A percentile compares a stretch with the other conserved stretches of the same genome.
These are phyloP conservation scores for Tulasnella sp. DNA, from an alignment of 768 basidiomycete species.

Conservation along the genomic window DNA sequence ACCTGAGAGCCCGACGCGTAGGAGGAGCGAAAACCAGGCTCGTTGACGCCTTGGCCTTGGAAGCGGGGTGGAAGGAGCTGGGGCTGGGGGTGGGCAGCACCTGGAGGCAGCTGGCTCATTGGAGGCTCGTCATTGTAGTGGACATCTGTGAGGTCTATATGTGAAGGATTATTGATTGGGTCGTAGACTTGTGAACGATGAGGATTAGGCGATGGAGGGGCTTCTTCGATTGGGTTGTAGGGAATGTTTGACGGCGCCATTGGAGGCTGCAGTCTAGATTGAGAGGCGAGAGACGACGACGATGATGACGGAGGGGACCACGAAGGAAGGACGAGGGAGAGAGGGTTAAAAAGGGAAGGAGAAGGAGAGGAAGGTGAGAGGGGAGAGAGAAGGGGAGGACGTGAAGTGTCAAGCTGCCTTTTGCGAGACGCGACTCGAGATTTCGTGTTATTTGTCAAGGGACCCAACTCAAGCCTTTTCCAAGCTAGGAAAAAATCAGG, in stretches of 20 bases:
- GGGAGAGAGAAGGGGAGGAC: neutral
- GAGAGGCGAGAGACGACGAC: neutral
- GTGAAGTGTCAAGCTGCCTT: neutral
- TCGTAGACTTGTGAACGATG: neutral
- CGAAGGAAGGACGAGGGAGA: neutral
- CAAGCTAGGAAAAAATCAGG: no score
- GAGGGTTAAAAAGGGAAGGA: neutral
- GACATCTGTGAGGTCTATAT: neutral
- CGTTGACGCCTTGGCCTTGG: conserved; percentile 1
- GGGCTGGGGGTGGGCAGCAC: neutral
- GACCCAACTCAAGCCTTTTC: neutral
- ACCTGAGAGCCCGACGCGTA: conserved; percentile 11
- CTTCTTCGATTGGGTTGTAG: conserved; percentile 2
- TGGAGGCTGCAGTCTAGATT: conserved; percentile 5
- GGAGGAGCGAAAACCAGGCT: neutral
- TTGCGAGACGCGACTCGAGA: neutral
- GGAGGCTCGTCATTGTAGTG: conserved; percentile 3
- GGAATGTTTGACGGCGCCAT: conserved; percentile 15
- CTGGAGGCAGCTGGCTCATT: conserved; percentile 8
- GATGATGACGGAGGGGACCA: neutral
- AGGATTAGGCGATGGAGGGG: conserved; percentile 3
- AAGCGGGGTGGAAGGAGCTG: conserved; percentile 1
- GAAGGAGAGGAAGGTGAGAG: neutral
- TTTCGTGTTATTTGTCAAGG: neutral
- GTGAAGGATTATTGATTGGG: neutral